phyloP scores from a whole-genome alignment of 2,329 filamentous ascomycete species.

The Plenodomus tracheiphilus region DNA sequence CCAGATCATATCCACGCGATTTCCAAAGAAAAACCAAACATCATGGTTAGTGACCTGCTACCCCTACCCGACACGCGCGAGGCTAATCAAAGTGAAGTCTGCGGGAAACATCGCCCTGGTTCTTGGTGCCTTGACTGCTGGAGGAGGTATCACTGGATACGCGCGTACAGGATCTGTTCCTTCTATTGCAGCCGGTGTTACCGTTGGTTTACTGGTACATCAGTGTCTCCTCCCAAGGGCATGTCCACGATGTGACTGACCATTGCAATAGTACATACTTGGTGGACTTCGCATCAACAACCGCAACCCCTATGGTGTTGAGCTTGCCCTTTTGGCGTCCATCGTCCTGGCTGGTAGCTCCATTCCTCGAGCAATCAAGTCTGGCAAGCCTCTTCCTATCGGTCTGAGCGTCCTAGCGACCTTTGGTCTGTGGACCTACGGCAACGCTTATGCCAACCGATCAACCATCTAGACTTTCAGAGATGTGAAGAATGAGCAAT shows the following conservation, averaged over 20 bases:
- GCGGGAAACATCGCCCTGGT: conserved; percentile 70
- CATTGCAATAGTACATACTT: conserved; percentile 63
- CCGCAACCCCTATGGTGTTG: conserved; percentile 77
- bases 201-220: conserved; percentile 70
- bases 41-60: neutral
- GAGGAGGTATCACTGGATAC: conserved; percentile 87
- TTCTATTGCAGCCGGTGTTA: conserved; percentile 80
- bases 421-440: conserved; percentile 80
- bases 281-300: conserved; percentile 80
- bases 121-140: conserved; percentile 79
- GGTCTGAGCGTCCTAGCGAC: conserved; percentile 77
- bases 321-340: conserved; percentile 86
- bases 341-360: conserved; percentile 81
- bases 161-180: conserved; percentile 82
- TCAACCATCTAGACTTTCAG: conserved; percentile 5
- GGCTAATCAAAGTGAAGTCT: conserved; percentile 19
- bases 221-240: neutral
- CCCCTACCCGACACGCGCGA: neutral
- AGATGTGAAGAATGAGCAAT: neutral
- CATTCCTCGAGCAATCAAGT: conserved; percentile 82
- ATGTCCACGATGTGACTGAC: conserved; percentile 1
- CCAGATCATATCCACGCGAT: too few species aligned
- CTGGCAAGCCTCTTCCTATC: conserved; percentile 81
- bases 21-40: neutral
- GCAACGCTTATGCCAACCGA: conserved; percentile 60